Percentiles rank a stretch among this genome's conserved stretches.
Evolutionary conservation across 1,284 basidiomycete species (phyloP).

Genomic region (Takashimella koratensis): DNA sequence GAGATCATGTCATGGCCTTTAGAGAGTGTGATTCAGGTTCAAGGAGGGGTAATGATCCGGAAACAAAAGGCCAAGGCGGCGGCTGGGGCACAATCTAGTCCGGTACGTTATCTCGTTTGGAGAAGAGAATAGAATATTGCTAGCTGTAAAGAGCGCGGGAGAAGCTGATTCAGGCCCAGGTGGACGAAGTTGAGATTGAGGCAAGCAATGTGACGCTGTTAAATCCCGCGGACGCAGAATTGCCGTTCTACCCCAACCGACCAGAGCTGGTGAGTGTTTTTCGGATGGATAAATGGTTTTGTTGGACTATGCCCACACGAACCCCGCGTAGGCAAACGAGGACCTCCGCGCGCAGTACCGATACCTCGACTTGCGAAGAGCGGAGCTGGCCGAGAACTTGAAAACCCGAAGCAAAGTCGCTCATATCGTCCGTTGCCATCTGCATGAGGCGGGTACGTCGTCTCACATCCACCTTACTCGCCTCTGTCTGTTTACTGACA

Average conservation of each 20-base stretch:
- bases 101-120: too few species aligned
- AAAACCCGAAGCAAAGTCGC: slow-evolving; percentile 74
- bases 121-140: too few species aligned
- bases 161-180: too few species aligned
- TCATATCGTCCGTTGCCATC: slow-evolving; percentile 66
- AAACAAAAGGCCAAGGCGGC: slow-evolving; percentile 57
- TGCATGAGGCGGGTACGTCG: slow-evolving; percentile 72
- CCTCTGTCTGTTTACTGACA: slow-evolving; percentile 1
- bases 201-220: slow-evolving; percentile 68
- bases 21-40: slow-evolving; percentile 70
- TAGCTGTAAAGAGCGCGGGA: slow-evolving; percentile 1
- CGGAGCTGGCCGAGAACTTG: slow-evolving; percentile 69
- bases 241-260: slow-evolving; percentile 81
- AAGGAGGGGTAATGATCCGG: slow-evolving; percentile 64
- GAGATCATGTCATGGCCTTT: slow-evolving; percentile 62
- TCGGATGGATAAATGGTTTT: too few species aligned
- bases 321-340: slow-evolving; percentile 71
- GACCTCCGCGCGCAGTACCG: slow-evolving; percentile 78
- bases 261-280: slow-evolving; percentile 61
- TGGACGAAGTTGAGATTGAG: slow-evolving; percentile 75
- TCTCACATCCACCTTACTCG: slow-evolving; percentile 14
- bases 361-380: slow-evolving; percentile 80
- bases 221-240: slow-evolving; percentile 64
- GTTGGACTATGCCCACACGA: too few species aligned
- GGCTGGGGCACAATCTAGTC: too few species aligned